These are phyloP conservation scores for Ichthyophthirius multifiliis DNA, from an alignment of 169 alveolate species.

Conservation along the genomic window DNA sequence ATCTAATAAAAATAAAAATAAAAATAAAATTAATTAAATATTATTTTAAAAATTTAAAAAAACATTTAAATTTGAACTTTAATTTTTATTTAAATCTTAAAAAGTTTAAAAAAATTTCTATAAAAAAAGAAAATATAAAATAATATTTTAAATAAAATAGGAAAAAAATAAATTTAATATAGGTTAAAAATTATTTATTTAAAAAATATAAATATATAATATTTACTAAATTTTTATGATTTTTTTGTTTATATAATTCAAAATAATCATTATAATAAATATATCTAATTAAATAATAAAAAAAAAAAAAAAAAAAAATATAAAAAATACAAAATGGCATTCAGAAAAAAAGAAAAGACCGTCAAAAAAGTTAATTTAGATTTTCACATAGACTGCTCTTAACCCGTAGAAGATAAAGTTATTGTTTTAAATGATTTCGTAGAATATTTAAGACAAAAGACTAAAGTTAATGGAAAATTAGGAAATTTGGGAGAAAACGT, in stretches of 20 bases:
- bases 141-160: too few species aligned
- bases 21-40: too few species aligned
- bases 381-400: constrained; percentile 86
- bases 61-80: too few species aligned
- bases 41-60: too few species aligned
- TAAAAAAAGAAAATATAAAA: too few species aligned
- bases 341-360: constrained; percentile 49
- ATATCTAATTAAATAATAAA: not conserved
- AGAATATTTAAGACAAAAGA: constrained; percentile 91
- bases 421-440: constrained; percentile 70
- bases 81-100: too few species aligned
- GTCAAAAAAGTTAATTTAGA: constrained; percentile 48
- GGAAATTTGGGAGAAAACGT: constrained; percentile 95
- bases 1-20: too few species aligned
- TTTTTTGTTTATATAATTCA: not conserved
- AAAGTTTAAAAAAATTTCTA: too few species aligned
- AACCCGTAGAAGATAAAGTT: constrained; percentile 92
- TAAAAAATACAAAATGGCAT: constrained; percentile 21
- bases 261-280: not conserved
- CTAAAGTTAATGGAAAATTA: constrained; percentile 95
- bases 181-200: too few species aligned
- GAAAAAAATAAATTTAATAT: too few species aligned
- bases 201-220: too few species aligned
- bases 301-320: not conserved
- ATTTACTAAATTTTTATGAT: not conserved